Evolutionary conservation across 1,284 basidiomycete genomes (phyloP), one percentile per base, ranked within the genome.

Genomic region (Phaffia rhodozyma): DNA sequence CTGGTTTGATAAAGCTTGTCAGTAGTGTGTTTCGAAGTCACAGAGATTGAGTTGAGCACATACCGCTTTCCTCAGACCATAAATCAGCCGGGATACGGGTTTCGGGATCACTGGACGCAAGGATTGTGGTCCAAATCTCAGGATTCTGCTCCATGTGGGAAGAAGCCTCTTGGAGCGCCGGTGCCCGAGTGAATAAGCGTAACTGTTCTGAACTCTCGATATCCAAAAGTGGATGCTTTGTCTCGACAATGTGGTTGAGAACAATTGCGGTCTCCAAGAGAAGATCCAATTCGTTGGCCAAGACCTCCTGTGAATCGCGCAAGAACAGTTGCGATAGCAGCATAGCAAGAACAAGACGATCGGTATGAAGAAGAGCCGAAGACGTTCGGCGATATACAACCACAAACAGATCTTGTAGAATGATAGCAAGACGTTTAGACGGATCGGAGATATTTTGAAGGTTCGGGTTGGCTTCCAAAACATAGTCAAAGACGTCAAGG

Each of bases 401-500:
- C 47, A 92, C 77, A 84, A 98, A 98, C 18, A 99, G 81, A 70
- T 97, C 92, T 65, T 86, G 85, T 63, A 91, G 79, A n/a, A 99
- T 79, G 61, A 94, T 88, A 32, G 86, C 82, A 60, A 91, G 84
- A 23, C 96, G 85, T 58, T 78, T 78, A 67, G 80, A 79, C 63
- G 90, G 77, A 69, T 97, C 91, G 6, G 83, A 80, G 66, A 96
- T 79, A 67, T 82, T 83, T 72, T 83, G 83, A 67, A 97, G 81
- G 73, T 91, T 87, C 9, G 92, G 91, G 74, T 97, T 97, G 70
- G 89, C 86, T 68, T 87, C 86, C 9, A 98, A 82, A 63, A 97
- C 85, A 70, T 87, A 90, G 78, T 97, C 91, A 76, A 99, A 98
- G 70, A 98, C 94, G 74, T 97, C 92, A 67, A 97, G 83, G 86